Conservation (phyloP, 2,329 filamentous ascomycete species). For the Talaromyces sp. region DNA sequence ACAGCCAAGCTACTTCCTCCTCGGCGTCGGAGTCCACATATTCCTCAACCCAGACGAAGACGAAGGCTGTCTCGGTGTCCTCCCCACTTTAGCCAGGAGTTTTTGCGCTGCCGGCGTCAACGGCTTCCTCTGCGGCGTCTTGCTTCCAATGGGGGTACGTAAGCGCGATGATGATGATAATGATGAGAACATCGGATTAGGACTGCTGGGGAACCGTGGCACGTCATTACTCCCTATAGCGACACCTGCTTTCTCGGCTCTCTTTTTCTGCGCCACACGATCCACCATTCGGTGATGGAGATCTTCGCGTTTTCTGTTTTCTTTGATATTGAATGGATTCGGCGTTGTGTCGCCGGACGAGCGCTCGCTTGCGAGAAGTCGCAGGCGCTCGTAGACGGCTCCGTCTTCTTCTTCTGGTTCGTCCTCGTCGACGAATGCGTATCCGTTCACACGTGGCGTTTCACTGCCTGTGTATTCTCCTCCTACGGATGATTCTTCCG, state of each 20-base stretch:
- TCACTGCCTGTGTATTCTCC: conserved; percentile 61
- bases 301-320: conserved; percentile 71
- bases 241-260: conserved; percentile 57
- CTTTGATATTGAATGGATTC: conserved; percentile 76
- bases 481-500: conserved; percentile 54
- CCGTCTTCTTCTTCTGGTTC: conserved; percentile 51
- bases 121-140: conserved; percentile 27
- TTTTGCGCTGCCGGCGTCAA: conserved; percentile 46
- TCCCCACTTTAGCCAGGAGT: conserved; percentile 36
- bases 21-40: conserved; percentile 39
- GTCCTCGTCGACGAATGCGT: conserved; percentile 86
- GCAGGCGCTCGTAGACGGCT: conserved; percentile 31
- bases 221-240: conserved; percentile 28
- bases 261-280: conserved; percentile 69
- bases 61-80: conserved; percentile 29
- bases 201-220: conserved; percentile 40
- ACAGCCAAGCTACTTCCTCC: background rate
- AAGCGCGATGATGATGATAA: conserved; percentile 27
- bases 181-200: conserved; percentile 32
- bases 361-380: conserved; percentile 34
- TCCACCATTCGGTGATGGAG: conserved; percentile 87
- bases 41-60: conserved; percentile 28
- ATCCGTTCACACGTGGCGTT: conserved; percentile 89
- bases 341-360: conserved; percentile 46
- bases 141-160: conserved; percentile 15